Evolutionary conservation across 495 filamentous ascomycete species (phyloP).

Genomic region (Neohortaea acidophila): DNA sequence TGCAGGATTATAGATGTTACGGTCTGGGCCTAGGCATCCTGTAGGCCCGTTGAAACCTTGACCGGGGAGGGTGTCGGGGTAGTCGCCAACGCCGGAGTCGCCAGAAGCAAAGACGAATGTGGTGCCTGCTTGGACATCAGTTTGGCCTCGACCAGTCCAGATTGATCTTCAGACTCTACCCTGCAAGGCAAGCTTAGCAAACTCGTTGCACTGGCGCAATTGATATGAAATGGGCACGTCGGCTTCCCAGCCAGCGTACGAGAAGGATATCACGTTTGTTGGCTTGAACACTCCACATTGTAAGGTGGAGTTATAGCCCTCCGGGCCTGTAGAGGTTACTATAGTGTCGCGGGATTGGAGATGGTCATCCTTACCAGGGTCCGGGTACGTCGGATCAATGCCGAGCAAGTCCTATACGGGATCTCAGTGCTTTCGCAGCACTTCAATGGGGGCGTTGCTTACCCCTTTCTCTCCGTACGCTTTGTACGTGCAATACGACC

Average conservation of each 20-base stretch:
- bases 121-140: no score
- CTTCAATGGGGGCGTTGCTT: no score
- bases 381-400: slow-evolving; percentile 29
- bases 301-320: slow-evolving; percentile 24
- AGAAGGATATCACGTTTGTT: slow-evolving; percentile 13
- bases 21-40: no score
- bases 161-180: no score
- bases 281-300: slow-evolving; percentile 12
- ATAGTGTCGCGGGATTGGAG: no score
- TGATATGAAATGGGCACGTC: slow-evolving; percentile 9
- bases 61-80: slow-evolving; percentile 55
- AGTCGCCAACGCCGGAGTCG: slow-evolving; percentile 39
- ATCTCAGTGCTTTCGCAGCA: no score
- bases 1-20: no score
- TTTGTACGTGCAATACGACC: slow-evolving; percentile 27
- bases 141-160: no score
- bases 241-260: slow-evolving; percentile 6
- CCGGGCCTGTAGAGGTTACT: no score
- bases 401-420: no score
- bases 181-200: slow-evolving; percentile 32
- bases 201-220: slow-evolving; percentile 20
- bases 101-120: slow-evolving; percentile 30
- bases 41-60: no score
- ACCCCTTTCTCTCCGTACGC: slow-evolving; percentile 24
- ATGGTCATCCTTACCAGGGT: no score